Base-by-base conservation (phyloP, 2,329 filamentous ascomycete genomes). In the Xylaria sp. region DNA sequence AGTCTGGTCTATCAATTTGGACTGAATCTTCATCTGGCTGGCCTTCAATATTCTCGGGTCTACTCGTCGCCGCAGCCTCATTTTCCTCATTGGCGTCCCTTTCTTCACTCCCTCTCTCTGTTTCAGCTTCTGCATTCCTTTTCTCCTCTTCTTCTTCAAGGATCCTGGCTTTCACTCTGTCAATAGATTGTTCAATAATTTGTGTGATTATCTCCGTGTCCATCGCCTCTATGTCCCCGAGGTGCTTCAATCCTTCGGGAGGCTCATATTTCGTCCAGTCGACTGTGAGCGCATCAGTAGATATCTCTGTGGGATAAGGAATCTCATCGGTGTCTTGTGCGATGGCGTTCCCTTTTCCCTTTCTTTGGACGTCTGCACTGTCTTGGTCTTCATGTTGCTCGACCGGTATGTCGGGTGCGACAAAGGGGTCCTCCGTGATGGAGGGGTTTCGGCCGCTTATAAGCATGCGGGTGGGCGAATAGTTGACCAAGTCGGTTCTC, bases 231-330 rank as follows among this genome's bases (percentile, higher is more conserved):
- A 80, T 73, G 46, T 81, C 80, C 18, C 81, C 79, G 0, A 78
- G 73, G 37, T 81, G 78, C 4, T 67, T 77, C 7, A 89, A 75
- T 0, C 80, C 81, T 12, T 75, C 72, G 0, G 87, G 87, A 3
- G 85, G 84, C 2, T 82, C 80, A 70, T 85, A 86, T 60, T 80
- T 76, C 46, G 78, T 81, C 84, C 86, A 87, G 73, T 85, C 82
- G 41, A 82, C 77, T 2, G 77, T 71, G 3, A 71, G 65, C 54
- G 76, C 69, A 18, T 79, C 76, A 13, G 52, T 28, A 12, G 61
- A 15, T 20, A 34, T 41, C 31, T 64, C 51, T 9, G 34, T 25
- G 13, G 25, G 28, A 23, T 55, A 23, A 34, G 0, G 41, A 31
- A 7, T 5, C 20, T 66, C 28, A 10, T 20, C 37, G 18, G 1